Percentiles rank a stretch among this genome's conserved stretches.
Conservation (phyloP, 805 yeast genomes). For the Saccharomycopsis sp. region DNA sequence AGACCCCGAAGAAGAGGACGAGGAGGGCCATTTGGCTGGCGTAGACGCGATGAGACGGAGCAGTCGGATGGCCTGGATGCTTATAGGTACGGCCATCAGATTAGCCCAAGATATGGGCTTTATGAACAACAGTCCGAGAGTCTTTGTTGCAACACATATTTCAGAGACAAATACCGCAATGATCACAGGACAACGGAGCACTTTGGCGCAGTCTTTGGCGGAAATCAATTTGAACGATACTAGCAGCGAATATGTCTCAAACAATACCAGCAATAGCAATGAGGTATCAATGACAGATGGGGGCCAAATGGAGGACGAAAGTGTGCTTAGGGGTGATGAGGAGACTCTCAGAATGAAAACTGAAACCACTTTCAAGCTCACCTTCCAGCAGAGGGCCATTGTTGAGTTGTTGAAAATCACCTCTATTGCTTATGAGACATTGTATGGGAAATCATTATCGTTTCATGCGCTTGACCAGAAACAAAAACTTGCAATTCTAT, state of each 20-base stretch:
- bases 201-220: slow-evolving; percentile 64
- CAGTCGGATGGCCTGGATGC: slow-evolving; percentile 91
- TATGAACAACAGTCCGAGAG: slow-evolving; percentile 63
- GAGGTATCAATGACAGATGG: slow-evolving; percentile 4
- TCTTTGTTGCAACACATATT: slow-evolving; percentile 76
- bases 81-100: slow-evolving; percentile 80
- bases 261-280: not conserved
- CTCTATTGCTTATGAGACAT: slow-evolving; percentile 75
- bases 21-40: slow-evolving; percentile 54
- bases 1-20: slow-evolving; percentile 14
- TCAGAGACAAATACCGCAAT: slow-evolving; percentile 79
- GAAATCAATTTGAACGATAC: slow-evolving; percentile 55
- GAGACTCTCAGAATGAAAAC: slow-evolving; percentile 23
- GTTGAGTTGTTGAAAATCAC: slow-evolving; percentile 72
- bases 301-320: slow-evolving; percentile 22
- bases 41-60: slow-evolving; percentile 80
- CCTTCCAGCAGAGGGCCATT: slow-evolving; percentile 63
- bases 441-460: slow-evolving; percentile 48
- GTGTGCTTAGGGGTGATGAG: slow-evolving; percentile 28
- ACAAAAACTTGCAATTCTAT: slow-evolving; percentile 64
- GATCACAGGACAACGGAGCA: slow-evolving; percentile 72
- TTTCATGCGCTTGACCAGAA: slow-evolving; percentile 41
- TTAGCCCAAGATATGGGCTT: slow-evolving; percentile 83
- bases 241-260: slow-evolving; percentile 24
- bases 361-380: slow-evolving; percentile 40